phyloP scores from a whole-genome alignment of 169 alveolate species.

The Eimeria acervulina region DNA sequence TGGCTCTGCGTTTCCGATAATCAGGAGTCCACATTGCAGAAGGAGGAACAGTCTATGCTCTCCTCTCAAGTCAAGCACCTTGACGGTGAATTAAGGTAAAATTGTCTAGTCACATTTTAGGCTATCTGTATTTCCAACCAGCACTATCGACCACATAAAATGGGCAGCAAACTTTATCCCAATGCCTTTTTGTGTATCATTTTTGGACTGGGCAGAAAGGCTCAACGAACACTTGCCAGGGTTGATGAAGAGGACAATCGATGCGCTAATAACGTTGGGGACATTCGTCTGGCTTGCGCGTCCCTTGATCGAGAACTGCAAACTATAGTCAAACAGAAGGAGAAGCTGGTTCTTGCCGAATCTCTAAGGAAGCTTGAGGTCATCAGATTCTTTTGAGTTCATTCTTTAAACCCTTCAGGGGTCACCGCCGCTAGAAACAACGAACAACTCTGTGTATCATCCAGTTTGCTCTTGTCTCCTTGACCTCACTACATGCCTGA shows the following conservation, averaged over 20 bases:
- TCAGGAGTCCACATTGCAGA: conserved; percentile 31
- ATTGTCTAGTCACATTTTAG: neutral
- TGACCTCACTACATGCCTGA: neutral
- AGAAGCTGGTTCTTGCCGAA: conserved; percentile 94
- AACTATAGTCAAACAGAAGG: conserved; percentile 90
- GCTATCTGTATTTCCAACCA: neutral
- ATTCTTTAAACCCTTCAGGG: neutral
- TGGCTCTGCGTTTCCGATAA: neutral
- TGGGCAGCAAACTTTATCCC: neutral
- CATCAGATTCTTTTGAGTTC: neutral
- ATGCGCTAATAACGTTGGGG: conserved; percentile 88
- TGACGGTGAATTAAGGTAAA: conserved; percentile 80
- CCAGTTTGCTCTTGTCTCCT: neutral
- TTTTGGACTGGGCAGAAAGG: conserved; percentile 85
- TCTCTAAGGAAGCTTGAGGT: conserved; percentile 94
- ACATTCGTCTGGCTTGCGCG: conserved; percentile 92
- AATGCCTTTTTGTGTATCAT: no score
- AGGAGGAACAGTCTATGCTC: conserved; percentile 87
- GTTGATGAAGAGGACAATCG: conserved; percentile 86
- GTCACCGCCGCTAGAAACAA: neutral
- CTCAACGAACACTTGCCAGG: conserved; percentile 88
- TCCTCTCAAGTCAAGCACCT: conserved; percentile 83
- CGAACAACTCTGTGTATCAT: neutral
- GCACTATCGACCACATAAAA: neutral
- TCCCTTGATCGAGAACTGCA: conserved; percentile 92